Evolutionary conservation across 352 stramenopile species (phyloP), one percentile per base, ranked within the genome.

Genomic region (Peronosclerospora sorghi): DNA sequence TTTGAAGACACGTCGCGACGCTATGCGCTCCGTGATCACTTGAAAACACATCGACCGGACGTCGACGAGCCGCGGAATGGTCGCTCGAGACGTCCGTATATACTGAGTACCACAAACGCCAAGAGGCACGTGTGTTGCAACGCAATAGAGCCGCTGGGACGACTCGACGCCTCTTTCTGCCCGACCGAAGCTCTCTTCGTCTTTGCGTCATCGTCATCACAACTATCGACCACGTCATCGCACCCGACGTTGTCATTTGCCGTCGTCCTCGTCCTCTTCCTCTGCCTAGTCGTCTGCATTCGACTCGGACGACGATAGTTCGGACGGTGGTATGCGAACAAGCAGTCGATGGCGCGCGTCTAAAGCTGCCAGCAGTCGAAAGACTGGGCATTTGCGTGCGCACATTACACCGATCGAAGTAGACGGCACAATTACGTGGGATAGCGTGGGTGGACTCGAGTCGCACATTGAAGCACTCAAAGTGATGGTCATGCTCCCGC

Each of bases 401-500:
- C 83, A 94, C 48, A 89, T 92, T 14, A 69, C 69, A 5, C 84
- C 84, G 2, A 48, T 95, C 0, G 70, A 89, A 59, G 65, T 95
- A 7, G 83, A 96, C 41, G 45, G 58, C 24, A 85, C 65, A 28
- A 72, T 96, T 32, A 90, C 66, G 3, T 96, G 83, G 83, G 75
- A 87, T 13, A 88, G 65, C 29, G 65, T 96, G 10, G 86, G 86
- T 1, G 86, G 86, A 0, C 55, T 96, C 9, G 67, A 78, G 28
- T 63, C 68, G 14, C 87, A 96, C 45, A 87, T 96, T 21, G 65
- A 86, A 37, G 73, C 83, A 18, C 64, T 97, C 41, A 96, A 96
- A 53, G 88, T 96, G 62, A 97, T 97, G 88, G 82, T 97, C 8
- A 75, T 96, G 66, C 68, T 97, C 10, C 88, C 88, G 6, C 49